A percentile compares a stretch with the other conserved stretches of the same genome.
phyloP scores from a whole-genome alignment of 2,329 filamentous ascomycete species.

The Trichoderma koningii region DNA sequence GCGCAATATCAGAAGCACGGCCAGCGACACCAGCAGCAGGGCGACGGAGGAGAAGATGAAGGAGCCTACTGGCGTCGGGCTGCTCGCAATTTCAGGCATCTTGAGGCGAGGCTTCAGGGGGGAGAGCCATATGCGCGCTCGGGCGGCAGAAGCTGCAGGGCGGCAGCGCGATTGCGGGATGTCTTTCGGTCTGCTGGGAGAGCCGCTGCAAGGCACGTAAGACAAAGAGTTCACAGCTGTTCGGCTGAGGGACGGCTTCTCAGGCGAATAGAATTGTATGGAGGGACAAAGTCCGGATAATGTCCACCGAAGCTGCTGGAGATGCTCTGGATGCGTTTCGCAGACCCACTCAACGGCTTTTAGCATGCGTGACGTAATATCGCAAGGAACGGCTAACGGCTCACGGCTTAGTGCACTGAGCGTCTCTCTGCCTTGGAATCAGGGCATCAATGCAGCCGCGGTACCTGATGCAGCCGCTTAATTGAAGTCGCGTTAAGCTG shows the following conservation, averaged over 20 bases:
- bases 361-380: slow-evolving; percentile 15
- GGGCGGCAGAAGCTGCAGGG: slow-evolving; percentile 12
- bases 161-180: background rate
- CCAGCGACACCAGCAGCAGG: slow-evolving; percentile 70
- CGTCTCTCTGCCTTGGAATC: background rate
- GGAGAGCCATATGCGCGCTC: slow-evolving; percentile 36
- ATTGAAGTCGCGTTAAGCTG: slow-evolving; percentile 21
- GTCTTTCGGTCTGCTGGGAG: background rate
- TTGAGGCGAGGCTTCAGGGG: slow-evolving; percentile 36
- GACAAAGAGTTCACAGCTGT: background rate
- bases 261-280: background rate
- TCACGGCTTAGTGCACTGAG: background rate
- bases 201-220: slow-evolving; percentile 10
- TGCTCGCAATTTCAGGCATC: slow-evolving; percentile 55
- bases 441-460: background rate
- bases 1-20: slow-evolving; percentile 81
- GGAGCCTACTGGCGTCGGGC: slow-evolving; percentile 71
- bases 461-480: slow-evolving; percentile 10
- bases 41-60: slow-evolving; percentile 74
- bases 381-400: background rate
- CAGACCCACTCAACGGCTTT: slow-evolving; percentile 8
- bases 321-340: slow-evolving; percentile 4
- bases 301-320: background rate
- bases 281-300: background rate
- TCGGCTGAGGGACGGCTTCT: background rate